Evolutionary conservation across 495 filamentous ascomycete genomes (phyloP), one percentile per base, ranked within the genome.

Genomic region (Letharia columbiana): DNA sequence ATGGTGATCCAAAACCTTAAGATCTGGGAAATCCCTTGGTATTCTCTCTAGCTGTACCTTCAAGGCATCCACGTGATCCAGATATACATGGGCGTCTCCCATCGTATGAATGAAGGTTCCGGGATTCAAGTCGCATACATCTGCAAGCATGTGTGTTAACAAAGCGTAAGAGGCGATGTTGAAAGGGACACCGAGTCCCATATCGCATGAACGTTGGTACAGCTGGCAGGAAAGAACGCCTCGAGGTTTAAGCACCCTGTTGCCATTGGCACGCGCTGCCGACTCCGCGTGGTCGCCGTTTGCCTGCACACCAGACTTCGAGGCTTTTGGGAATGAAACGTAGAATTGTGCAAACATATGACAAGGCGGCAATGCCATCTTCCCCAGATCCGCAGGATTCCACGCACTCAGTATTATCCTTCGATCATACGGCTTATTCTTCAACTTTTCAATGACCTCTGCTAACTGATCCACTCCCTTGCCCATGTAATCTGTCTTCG

Each of bases 261-360:
- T 72, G 37, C 75, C 72, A 60, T 72, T 73, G 44, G 65, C 18
- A 10, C 42, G 39, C 7, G 40, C 39, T 20, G 45, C 56, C 20
- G 57, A 59, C 33, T 54, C 64, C 49, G 23, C 54, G 1, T 56
- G 42, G 41, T 44, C 17, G 11, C 42, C 61, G 41, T 60, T 59
- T 61, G 67, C 73, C 9, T 70, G 71, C 68, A 62, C 65, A 47
- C 52, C 47, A 54, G 20, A 44, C 40, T 61, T 62, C 67, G 10
- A 63, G 42, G 37, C 68, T 44, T 73, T 78, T 11, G 89, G 89
- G 75, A 84, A 97, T 2, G 87, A 90, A 47, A 98, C 92, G 71
- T 97, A 97, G 72, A 98, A 98, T 77, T 98, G 95, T 18, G 93
- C 93, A 78, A 98, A 96, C 94, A 98, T 96, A 75, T 98, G 94